phyloP scores from a whole-genome alignment of 2,329 filamentous ascomycete species.

The Bipolaris sorokiniana region DNA sequence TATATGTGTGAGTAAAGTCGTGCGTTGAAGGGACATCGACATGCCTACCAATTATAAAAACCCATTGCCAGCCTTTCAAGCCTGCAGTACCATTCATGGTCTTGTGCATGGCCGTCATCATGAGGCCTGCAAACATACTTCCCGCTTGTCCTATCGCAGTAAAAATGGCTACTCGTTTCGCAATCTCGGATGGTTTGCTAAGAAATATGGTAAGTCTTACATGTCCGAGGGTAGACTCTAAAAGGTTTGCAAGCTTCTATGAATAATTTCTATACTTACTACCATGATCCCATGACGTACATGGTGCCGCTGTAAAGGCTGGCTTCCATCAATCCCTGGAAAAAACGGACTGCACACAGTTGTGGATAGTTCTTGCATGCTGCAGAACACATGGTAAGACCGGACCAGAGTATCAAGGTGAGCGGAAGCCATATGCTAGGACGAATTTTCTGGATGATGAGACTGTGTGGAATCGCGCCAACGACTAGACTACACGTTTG shows the following conservation, averaged over 20 bases:
- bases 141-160: constrained; percentile 31
- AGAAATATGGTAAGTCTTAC: background rate
- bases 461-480: constrained; percentile 29
- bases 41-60: constrained; percentile 29
- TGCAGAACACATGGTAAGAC: constrained; percentile 35
- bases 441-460: constrained; percentile 33
- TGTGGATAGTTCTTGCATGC: constrained; percentile 31
- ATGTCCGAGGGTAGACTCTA: background rate
- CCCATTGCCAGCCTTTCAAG: constrained; percentile 35
- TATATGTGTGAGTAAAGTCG: background rate
- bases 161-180: constrained; percentile 35
- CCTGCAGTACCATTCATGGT: constrained; percentile 27
- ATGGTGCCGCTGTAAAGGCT: constrained; percentile 31
- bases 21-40: background rate
- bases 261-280: constrained; percentile 25
- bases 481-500: constrained; percentile 20
- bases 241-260: background rate
- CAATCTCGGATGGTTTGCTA: constrained; percentile 33
- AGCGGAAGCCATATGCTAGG: constrained; percentile 34
- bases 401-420: constrained; percentile 32
- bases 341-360: constrained; percentile 30
- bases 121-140: constrained; percentile 36
- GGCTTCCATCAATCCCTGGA: constrained; percentile 31
- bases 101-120: constrained; percentile 37
- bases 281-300: constrained; percentile 36